phyloP scores from a whole-genome alignment of 176 grass and related monocot genomes.

The Eragrostis curvula region DNA sequence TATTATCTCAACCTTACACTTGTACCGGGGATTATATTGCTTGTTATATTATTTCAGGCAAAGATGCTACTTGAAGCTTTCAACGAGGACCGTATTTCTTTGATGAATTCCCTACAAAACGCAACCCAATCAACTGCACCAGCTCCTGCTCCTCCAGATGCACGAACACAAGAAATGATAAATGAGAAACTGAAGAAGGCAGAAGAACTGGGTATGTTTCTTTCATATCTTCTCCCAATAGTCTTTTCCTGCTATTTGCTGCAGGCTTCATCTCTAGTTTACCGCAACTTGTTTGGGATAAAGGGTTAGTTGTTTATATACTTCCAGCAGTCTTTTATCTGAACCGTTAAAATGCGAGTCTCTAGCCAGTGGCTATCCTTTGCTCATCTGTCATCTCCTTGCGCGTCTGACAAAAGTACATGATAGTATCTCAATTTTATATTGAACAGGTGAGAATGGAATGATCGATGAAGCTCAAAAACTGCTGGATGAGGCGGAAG shows the following conservation, averaged over 20 bases:
- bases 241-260: not conserved
- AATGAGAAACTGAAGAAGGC: conserved; percentile 95
- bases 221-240: not conserved
- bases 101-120: conserved; percentile 65
- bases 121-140: conserved; percentile 45
- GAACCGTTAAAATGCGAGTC: conserved; percentile 14
- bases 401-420: not conserved
- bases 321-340: conserved; percentile 16
- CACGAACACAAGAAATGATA: conserved; percentile 87
- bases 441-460: conserved; percentile 71
- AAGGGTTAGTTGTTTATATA: conserved; percentile 47
- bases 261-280: not conserved
- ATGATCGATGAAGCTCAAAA: conserved; percentile 98
- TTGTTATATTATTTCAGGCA: conserved; percentile 49
- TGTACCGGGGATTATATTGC: not conserved
- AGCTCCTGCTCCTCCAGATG: conserved; percentile 60
- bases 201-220: conserved; percentile 85
- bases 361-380: not conserved
- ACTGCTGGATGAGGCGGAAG: conserved; percentile 93
- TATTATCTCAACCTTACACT: not conserved
- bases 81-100: conserved; percentile 82
- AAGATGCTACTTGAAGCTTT: conserved; percentile 83
- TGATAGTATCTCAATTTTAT: conserved; percentile 38
- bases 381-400: not conserved
- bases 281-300: not conserved